Evolutionary conservation across 306 rosid genomes (phyloP).

Genomic region (Fragaria iinumae): DNA sequence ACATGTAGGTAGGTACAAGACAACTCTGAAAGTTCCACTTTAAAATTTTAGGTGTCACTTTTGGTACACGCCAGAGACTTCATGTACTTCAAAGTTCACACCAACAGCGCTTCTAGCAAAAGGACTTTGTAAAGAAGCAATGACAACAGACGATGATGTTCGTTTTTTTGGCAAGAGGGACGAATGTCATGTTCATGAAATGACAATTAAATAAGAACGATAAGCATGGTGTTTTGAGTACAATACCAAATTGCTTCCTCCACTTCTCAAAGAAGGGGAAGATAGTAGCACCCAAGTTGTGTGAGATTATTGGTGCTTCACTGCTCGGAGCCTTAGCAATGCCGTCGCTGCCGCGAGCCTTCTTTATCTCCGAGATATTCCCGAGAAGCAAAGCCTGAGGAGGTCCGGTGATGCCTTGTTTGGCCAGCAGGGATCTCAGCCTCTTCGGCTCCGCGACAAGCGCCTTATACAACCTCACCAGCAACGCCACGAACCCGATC

Average conservation of each 20-base stretch:
- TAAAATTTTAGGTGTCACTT: not conserved
- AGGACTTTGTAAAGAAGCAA: not conserved
- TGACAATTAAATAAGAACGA: not conserved
- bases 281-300: conserved; percentile 17
- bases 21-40: no score
- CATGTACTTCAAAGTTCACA: not conserved
- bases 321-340: not conserved
- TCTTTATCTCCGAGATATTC: conserved; percentile 37
- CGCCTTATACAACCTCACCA: conserved; percentile 16
- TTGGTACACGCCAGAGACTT: not conserved
- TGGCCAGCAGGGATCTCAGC: conserved; percentile 30
- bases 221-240: not conserved
- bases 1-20: no score
- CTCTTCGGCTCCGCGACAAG: conserved; percentile 35
- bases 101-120: not conserved
- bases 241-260: conserved; percentile 36
- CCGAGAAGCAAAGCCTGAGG: conserved; percentile 39
- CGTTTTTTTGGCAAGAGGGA: not conserved
- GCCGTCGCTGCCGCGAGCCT: not conserved
- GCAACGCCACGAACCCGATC: conserved; percentile 3
- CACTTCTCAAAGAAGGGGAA: conserved; percentile 40
- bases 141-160: not conserved
- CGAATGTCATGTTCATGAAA: not conserved
- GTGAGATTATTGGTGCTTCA: not conserved
- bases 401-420: conserved; percentile 55